phyloP scores from a whole-genome alignment of 257 asterid species.

The Cynanchum wilfordii region DNA sequence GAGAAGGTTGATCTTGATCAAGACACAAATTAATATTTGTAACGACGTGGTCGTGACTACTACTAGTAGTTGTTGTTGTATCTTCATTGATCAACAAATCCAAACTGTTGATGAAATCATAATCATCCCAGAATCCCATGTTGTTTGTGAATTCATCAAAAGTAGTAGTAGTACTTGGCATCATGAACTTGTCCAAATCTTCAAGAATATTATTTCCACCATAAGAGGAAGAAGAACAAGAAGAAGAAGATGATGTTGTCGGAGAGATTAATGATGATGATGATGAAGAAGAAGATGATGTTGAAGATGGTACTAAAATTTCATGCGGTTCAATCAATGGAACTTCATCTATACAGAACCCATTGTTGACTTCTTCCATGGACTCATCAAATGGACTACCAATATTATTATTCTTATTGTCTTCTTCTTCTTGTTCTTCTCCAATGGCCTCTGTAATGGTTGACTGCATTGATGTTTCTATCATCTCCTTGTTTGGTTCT shows the following conservation, averaged over 20 bases:
- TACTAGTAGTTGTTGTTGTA: background rate
- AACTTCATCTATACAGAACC: constrained; percentile 69
- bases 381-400: constrained; percentile 13
- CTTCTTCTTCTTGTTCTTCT: constrained; percentile 2
- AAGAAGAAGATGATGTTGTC: constrained; percentile 23
- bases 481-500: constrained; percentile 6
- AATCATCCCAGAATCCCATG: constrained; percentile 60
- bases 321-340: constrained; percentile 70
- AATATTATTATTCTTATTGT: background rate
- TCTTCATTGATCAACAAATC: constrained; percentile 37
- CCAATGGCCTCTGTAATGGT: constrained; percentile 14
- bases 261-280: constrained; percentile 31
- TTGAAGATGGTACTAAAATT: constrained; percentile 36
- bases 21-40: background rate
- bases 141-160: constrained; percentile 35
- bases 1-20: background rate
- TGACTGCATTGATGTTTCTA: constrained; percentile 26
- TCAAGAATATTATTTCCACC: constrained; percentile 19
- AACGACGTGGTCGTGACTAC: too few relatives aligned
- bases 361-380: constrained; percentile 43
- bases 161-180: constrained; percentile 14
- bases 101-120: constrained; percentile 43
- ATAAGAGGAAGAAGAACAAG: constrained; percentile 22
- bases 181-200: constrained; percentile 25
- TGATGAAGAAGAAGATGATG: constrained; percentile 25